Evolutionary conservation across 1,139 yeast genomes (phyloP), one percentile per base, ranked within the genome.

Genomic region (Magnusiomyces ingens): DNA sequence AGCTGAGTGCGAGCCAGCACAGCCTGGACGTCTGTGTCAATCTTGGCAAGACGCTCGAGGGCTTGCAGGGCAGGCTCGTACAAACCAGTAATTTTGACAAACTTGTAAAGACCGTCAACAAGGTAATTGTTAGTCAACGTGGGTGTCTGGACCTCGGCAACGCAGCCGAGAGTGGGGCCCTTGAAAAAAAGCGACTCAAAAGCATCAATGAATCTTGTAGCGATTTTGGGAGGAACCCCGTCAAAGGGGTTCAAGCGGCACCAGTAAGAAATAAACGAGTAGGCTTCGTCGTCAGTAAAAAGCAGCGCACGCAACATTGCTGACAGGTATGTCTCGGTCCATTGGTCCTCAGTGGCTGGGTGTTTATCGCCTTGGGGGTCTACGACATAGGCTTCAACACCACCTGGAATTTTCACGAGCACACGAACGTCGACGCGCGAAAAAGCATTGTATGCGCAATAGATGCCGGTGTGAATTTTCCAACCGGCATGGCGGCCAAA

Each of bases 281-380:
- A 80, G 50, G 84, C 81, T 71, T 80, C 65, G 77, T 80, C 87
- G 59, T 84, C 90, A 42, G 84, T 77, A 58, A 82, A 86, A 48
- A 89, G 70, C 29, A 91, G 67, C 21, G 89, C 75, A 62, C 99
- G 75, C 46, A 89, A 79, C 61, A 90, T 75, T 1, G 86, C 79
- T 57, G 89, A 82, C 50, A 89, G 82, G 67, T 81, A 87, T 0
- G 95, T 80, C 66, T 93, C 97, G 37, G 75, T 75, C 98, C 98
- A 91, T 38, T 79, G 18, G 35, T 67, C 65, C 0, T 73, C 74
- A 15, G 70, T 66, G 40, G 67, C 63, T 17, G 62, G 66, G 36
- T 65, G 64, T 58, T 71, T 74, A 52, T 78, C 80, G 21, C 84
- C 84, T 44, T 71, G 68, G 8, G 73, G 72, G 58, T 79, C 80